Evolutionary conservation across 768 basidiomycete species (phyloP).

Genomic region (Leccinum imitatum): DNA sequence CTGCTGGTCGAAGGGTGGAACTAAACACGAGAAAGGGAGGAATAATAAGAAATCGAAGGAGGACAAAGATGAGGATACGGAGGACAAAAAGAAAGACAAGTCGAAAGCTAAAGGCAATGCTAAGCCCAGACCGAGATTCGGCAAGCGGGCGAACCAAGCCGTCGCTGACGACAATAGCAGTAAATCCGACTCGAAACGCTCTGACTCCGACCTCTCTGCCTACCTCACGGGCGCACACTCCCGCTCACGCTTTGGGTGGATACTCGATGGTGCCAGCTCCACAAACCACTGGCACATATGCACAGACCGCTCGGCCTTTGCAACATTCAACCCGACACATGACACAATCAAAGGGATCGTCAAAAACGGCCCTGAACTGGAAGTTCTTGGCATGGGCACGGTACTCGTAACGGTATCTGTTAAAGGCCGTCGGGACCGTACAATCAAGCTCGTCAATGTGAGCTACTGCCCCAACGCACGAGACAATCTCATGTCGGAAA

Average conservation of each 20-base stretch:
- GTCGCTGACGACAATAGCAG: neutral
- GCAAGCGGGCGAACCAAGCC: neutral
- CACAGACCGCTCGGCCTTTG: neutral
- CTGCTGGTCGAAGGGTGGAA: neutral
- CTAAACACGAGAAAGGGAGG: neutral
- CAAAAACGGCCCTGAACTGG: constrained; percentile 4
- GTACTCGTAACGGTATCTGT: neutral
- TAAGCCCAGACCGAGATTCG: neutral
- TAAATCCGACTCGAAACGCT: neutral
- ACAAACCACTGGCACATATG: neutral
- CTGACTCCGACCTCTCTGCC: neutral
- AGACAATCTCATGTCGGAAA: constrained; percentile 9
- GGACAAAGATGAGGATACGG: neutral
- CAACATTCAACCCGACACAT: neutral
- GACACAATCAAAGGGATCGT: constrained; percentile 8
- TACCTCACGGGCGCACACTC: neutral
- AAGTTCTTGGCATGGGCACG: neutral
- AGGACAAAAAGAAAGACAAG: neutral
- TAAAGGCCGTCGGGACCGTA: neutral
- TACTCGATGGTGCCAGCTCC: constrained; percentile 1
- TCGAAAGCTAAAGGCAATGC: neutral
- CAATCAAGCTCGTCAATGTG: constrained; percentile 6
- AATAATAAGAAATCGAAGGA: neutral
- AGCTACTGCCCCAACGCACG: constrained; percentile 9
- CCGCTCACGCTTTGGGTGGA: constrained; percentile 7